Base-by-base conservation (phyloP, 2,329 filamentous ascomycete genomes). In the Stagonosporopsis tanaceti region DNA sequence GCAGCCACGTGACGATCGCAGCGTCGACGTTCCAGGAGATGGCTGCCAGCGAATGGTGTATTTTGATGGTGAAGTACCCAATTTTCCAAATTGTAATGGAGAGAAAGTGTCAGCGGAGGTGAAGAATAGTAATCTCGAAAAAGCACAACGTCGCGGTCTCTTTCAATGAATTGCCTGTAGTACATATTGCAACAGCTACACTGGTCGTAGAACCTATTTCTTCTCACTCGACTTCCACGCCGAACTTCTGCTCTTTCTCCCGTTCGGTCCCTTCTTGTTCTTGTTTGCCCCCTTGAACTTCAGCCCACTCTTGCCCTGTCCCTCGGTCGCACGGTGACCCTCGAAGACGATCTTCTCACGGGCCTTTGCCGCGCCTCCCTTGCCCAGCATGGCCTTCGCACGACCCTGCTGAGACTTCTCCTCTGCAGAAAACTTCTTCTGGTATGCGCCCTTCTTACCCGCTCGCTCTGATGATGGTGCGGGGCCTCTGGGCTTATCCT, bases 341-440 rank as follows among this genome's bases (percentile, higher is more conserved):
- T 96, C 92, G 67, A 94, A 93, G n/a, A 93, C 85, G 61, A 93
- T 85, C 15, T 82, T 81, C 75, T 93, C 89, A 0, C 89, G 88
- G 1, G 84, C 82, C 76, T 86, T 83, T 61, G 82, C 78, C 35
- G 88, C 88, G 48, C 85, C 87, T 17, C 89, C 85, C 60, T 86
- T 86, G 42, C 92, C 92, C 44, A 95, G 81, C 41, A 96, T 83
- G 69, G 90, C 92, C 45, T 84, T 81, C 2, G 90, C 89, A 57
- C 92, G 86, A n/a, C 91, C 91, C 53, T 87, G 85, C 64, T 86
- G 81, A 17, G 90, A 91, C 66, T 88, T 85, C 73, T 90, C 83
- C 71, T 91, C 86, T 6, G 87, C 84, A 1, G 89, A 88, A 44
- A 85, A 77, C 78, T 93, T 95, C 54, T 87, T 86, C 57, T 84